A percentile compares a stretch with the other conserved stretches of the same genome.
Conservation (phyloP, 179 eudicot species). For the Beta lomatogona region DNA sequence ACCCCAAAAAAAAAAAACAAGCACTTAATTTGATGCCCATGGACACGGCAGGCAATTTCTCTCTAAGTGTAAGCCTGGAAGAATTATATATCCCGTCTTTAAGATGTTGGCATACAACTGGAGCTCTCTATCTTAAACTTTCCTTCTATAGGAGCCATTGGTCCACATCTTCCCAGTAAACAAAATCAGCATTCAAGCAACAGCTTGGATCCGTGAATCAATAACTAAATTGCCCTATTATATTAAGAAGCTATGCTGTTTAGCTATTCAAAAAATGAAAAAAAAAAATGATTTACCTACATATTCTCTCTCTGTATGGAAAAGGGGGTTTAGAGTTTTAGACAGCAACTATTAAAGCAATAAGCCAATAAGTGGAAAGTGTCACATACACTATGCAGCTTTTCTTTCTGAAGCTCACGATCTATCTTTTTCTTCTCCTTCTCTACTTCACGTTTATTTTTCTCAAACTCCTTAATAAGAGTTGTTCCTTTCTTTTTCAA, state of each 20-base stretch:
- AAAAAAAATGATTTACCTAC: neutral
- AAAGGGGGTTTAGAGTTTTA: neutral
- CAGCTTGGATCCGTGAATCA: neutral
- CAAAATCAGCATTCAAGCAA: neutral
- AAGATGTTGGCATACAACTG: neutral
- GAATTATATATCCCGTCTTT: neutral
- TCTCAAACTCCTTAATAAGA: slow-evolving; percentile 73
- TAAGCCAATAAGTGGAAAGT: neutral
- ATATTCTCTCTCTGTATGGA: neutral
- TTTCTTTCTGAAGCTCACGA: slow-evolving; percentile 82
- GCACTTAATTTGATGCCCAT: neutral
- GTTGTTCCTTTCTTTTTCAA: slow-evolving; percentile 50
- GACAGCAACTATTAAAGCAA: slow-evolving; percentile 8
- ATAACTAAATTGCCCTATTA: neutral
- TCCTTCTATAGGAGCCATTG: neutral
- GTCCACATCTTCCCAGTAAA: neutral
- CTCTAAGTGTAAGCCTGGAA: neutral
- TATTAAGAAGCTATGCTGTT: neutral
- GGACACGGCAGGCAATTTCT: neutral
- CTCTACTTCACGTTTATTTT: slow-evolving; percentile 65
- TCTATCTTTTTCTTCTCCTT: slow-evolving; percentile 77
- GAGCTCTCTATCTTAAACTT: neutral
- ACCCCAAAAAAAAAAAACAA: neutral
- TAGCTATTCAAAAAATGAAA: neutral
- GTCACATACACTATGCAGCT: slow-evolving; percentile 70